Base-by-base conservation (phyloP, 768 basidiomycete genomes). In the Thelephora aurantiotincta region DNA sequence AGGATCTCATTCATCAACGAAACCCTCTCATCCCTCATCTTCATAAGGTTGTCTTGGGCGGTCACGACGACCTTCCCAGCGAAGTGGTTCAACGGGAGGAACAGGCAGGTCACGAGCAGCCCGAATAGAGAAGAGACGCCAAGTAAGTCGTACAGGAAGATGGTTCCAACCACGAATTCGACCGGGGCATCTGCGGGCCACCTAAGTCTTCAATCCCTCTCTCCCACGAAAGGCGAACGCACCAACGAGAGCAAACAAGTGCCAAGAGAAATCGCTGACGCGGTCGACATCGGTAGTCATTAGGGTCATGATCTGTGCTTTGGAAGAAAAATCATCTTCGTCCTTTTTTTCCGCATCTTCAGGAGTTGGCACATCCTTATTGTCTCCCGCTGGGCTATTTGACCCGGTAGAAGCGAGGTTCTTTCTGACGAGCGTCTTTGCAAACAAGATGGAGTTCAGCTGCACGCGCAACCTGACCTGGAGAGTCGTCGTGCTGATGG, bases 271-370 rank as follows among this genome's bases (percentile, higher is more conserved):
- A 45, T 93, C 87, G 60, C 82, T 78, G 51, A 93, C 81, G 47
- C 91, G 74, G 60, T 93, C 89, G 23, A 92, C 88, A 54, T 96
- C 91, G 5, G 89, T 91, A 5, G 91, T 93, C 86, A 94, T 92
- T 23, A 94, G 73, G 2, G 87, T 93, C 90, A 94, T 92, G 55
- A 96, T 80, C 65, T 94, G 75, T n/a, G 70, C 67, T 56, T 77
- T 77, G 48, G 70, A 72, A 22, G 67, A 68, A 52, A 76, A 74
- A 13, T 70, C 72, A n/a, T 66, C 70, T 26, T 72, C 68, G 1
- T 63, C 55, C 7, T 76, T 77, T 52, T 80, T 77, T 43, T 78
- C 75, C 19, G 74, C 72, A 33, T 60, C 65, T 34, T 53, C 52
- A 0, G 55, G 48, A 3, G 45, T 18, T 14, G 44, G 43, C 5